A percentile compares a stretch with the other conserved stretches of the same genome.
Conservation (phyloP, 2,329 filamentous ascomycete genomes). For the Eurotiales sp. region DNA sequence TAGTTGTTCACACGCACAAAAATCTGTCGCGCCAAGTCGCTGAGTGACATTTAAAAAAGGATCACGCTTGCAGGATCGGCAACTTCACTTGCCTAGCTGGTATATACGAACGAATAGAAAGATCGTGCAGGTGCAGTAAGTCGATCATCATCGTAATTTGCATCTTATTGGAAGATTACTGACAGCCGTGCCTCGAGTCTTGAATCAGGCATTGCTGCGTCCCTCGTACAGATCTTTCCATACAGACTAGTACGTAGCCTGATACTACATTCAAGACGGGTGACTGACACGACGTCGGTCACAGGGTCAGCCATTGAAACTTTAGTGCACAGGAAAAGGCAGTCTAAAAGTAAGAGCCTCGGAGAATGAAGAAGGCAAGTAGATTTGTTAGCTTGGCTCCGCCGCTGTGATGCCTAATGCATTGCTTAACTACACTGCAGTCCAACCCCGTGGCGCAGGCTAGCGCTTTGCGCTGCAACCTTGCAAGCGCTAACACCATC, state of each 20-base stretch:
- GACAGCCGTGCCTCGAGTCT: neutral
- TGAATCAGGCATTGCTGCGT: neutral
- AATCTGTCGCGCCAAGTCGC: neutral
- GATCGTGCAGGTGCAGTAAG: neutral
- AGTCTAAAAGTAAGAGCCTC: neutral
- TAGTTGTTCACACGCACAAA: neutral
- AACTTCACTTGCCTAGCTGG: neutral
- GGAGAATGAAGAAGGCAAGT: too few relatives aligned
- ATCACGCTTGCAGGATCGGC: neutral
- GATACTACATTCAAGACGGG: slow-evolving; percentile 1
- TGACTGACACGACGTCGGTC: slow-evolving; percentile 1
- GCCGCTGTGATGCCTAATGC: neutral
- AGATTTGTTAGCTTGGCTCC: neutral
- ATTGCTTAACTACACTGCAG: neutral
- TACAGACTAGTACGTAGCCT: neutral
- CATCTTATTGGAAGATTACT: too few relatives aligned
- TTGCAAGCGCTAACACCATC: neutral
- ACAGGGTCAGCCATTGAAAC: slow-evolving; percentile 1
- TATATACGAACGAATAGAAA: too few relatives aligned
- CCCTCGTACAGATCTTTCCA: too few relatives aligned
- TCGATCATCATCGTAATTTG: neutral
- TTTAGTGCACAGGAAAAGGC: neutral
- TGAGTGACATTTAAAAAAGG: neutral
- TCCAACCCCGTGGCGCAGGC: neutral
- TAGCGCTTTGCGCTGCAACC: neutral